Conservation (phyloP, 2,329 filamentous ascomycete genomes). For the Talaromyces sp. region DNA sequence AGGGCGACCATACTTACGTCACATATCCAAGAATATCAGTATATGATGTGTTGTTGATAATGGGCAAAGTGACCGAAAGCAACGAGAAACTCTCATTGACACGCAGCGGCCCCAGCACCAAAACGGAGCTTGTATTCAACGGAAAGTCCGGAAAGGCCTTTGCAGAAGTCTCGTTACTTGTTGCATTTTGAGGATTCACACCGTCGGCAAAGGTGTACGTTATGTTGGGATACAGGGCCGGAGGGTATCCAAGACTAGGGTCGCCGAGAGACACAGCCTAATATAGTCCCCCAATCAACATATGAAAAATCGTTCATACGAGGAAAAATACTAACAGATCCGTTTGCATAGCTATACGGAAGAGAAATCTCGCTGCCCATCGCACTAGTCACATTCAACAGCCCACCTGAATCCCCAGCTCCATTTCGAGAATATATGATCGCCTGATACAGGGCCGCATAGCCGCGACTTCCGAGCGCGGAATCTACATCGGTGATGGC, state of each 20-base stretch:
- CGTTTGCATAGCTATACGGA: slow-evolving; percentile 56
- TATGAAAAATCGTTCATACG: too few relatives aligned
- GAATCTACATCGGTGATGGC: slow-evolving; percentile 63
- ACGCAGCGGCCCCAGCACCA: slow-evolving; percentile 71
- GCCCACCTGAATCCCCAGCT: slow-evolving; percentile 50
- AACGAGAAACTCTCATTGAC: slow-evolving; percentile 70
- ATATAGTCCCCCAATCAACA: too few relatives aligned
- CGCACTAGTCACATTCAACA: slow-evolving; percentile 60
- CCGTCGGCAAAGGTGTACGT: slow-evolving; percentile 47
- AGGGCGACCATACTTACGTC: slow-evolving; percentile 64
- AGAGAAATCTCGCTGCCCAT: slow-evolving; percentile 40
- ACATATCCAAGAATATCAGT: slow-evolving; percentile 72
- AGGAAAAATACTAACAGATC: slow-evolving; percentile 28
- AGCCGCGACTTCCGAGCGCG: slow-evolving; percentile 57
- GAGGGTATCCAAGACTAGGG: slow-evolving; percentile 60
- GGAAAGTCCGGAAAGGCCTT: slow-evolving; percentile 35
- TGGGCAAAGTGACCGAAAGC: slow-evolving; percentile 73
- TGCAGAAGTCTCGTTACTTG: slow-evolving; percentile 24
- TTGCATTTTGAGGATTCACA: slow-evolving; percentile 6
- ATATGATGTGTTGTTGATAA: slow-evolving; percentile 60
- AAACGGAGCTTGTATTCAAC: slow-evolving; percentile 45
- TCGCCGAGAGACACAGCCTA: slow-evolving; percentile 55
- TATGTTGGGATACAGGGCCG: slow-evolving; percentile 70
- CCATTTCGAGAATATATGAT: slow-evolving; percentile 65
- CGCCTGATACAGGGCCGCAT: slow-evolving; percentile 57